phyloP scores from a whole-genome alignment of 73 alveolate genomes.

The Tetrahymena borealis region DNA sequence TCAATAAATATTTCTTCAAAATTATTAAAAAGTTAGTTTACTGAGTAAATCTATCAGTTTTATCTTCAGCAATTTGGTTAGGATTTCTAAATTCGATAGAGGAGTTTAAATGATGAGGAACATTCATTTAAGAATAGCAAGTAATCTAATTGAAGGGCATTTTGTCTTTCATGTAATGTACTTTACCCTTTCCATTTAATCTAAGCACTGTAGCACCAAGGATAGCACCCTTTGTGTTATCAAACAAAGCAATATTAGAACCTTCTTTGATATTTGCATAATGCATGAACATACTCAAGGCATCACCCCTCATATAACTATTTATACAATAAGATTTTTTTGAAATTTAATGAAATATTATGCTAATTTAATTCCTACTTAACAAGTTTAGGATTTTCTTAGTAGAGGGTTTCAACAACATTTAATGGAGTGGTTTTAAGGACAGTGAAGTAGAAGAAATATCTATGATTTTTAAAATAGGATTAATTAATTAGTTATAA shows the following conservation, averaged over 20 bases:
- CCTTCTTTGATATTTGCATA: background rate
- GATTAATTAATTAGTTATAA: background rate
- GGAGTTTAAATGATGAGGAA: background rate
- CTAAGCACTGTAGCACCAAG: background rate
- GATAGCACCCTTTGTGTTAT: background rate
- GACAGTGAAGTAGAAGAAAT: background rate
- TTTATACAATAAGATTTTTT: background rate
- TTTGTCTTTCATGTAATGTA: background rate
- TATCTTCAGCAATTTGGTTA: background rate
- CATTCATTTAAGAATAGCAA: background rate
- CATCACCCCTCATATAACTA: background rate
- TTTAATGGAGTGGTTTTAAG: background rate
- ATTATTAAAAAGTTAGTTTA: background rate
- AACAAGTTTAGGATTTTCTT: background rate
- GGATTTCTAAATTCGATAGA: background rate
- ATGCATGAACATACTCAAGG: background rate
- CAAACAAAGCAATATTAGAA: background rate
- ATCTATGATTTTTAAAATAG: background rate
- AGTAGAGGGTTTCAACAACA: background rate
- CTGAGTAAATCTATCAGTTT: background rate
- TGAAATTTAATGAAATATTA: background rate
- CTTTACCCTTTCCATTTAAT: background rate
- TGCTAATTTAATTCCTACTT: background rate
- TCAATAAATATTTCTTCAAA: background rate
- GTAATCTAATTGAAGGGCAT: background rate